These are phyloP conservation scores for Erythrophleum ivorense DNA, from an alignment of 331 rosid genomes.

Conservation along the genomic window DNA sequence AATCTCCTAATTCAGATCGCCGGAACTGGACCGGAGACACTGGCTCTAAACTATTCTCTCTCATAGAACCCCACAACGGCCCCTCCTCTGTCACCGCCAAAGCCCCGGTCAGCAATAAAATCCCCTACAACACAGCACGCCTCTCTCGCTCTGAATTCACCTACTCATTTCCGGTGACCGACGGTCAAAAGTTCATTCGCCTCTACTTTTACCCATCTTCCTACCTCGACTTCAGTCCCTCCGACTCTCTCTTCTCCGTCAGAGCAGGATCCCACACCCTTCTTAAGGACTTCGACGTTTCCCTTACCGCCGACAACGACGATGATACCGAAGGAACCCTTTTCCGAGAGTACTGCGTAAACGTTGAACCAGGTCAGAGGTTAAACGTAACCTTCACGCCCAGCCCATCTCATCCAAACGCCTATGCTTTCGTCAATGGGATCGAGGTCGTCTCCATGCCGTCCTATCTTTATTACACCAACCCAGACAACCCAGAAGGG, in stretches of 20 bases:
- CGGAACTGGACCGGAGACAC: neutral
- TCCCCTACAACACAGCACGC: neutral
- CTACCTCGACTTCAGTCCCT: neutral
- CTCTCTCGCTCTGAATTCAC: neutral
- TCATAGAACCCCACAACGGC: neutral
- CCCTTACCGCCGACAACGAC: neutral
- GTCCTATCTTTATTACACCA: slow-evolving; percentile 34
- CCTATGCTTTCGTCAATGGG: slow-evolving; percentile 57
- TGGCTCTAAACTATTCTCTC: neutral
- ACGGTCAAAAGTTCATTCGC: neutral
- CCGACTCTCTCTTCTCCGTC: neutral
- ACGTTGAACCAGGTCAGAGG: slow-evolving; percentile 8
- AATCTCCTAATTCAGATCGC: neutral
- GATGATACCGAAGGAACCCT: accelerated
- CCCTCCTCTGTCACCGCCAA: neutral
- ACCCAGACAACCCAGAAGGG: accelerated
- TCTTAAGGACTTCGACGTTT: slow-evolving; percentile 3
- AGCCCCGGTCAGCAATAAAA: neutral
- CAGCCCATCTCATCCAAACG: neutral
- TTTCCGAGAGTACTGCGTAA: slow-evolving; percentile 37
- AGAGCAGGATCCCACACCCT: neutral
- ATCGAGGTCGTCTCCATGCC: slow-evolving; percentile 64
- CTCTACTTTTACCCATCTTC: neutral
- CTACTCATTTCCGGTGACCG: neutral
- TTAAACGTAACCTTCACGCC: slow-evolving; percentile 48